Base-by-base conservation (phyloP, 2,329 filamentous ascomycete species). In the Furcasterigmium furcatum region DNA sequence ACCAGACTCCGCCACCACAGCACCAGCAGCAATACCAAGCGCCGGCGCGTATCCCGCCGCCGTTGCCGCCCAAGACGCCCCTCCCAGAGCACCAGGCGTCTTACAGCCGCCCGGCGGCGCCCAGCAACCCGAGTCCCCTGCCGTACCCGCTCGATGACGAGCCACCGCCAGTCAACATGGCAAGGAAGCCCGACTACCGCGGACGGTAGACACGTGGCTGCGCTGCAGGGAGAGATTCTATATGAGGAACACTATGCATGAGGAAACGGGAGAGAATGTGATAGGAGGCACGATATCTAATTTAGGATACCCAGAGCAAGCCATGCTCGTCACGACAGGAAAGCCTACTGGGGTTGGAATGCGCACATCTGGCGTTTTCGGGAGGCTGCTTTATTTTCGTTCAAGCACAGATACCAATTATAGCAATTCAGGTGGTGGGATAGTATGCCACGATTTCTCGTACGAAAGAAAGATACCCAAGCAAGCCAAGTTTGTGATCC, bases 111-210 rank as follows among this genome's bases (percentile, higher is more conserved):
- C 67, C 48, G 56, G 61, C 55, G 41, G 58, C 50, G 19, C 44
- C 52, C 16, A 46, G 54, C 16, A 41, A 38, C 42, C 6, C 51
- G 63, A 1, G 24, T 16, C 63, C 71, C 9, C 76, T 88, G 27
- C 91, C 91, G 1, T 96, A 96, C 62, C 92, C 92, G 0, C 68
- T 88, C 40, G 84, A 83, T 38, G 80, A 84, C 38, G 87, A 95
- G 22, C 91, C 92, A 16, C 92, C 92, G 4, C 74, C 80, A 7
- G 90, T 95, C 8, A 95, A 95, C 58, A 87, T 90, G 77, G 84
- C 87, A 38, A 82, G 85, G 55, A 96, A 96, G 64, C 92, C 92
- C 1, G 85, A 87, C 41, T 88, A 85, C 55, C 75, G 72, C 46
- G 70, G 74, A 36, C 68, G 76, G 50, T 77, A 29, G 35, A n/a